Conservation (phyloP, 2,329 filamentous ascomycete species). For the Domatiomyces globalis region DNA sequence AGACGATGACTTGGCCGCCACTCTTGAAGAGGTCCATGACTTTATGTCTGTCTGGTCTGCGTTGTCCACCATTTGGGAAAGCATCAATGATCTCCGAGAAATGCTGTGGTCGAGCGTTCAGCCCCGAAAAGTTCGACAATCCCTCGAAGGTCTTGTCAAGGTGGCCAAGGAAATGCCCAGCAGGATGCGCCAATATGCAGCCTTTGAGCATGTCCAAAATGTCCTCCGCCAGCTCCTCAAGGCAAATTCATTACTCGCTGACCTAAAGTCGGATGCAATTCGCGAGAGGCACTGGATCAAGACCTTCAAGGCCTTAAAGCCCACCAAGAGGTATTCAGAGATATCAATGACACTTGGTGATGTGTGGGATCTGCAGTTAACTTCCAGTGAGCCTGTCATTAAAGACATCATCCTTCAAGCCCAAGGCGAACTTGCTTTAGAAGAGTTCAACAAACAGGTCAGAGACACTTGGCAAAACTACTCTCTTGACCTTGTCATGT, state of each 20-base stretch:
- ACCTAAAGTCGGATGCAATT: slow-evolving; percentile 92
- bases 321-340: slow-evolving; percentile 83
- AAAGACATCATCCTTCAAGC: slow-evolving; percentile 89
- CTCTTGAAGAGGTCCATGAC: slow-evolving; percentile 92
- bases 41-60: slow-evolving; percentile 98
- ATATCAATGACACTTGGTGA: slow-evolving; percentile 94
- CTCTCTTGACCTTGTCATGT: slow-evolving; percentile 82
- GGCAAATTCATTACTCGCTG: slow-evolving; percentile 72
- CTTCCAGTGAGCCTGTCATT: slow-evolving; percentile 73
- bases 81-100: slow-evolving; percentile 83
- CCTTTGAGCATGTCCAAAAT: slow-evolving; percentile 96
- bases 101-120: slow-evolving; percentile 91
- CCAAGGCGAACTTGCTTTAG: slow-evolving; percentile 93
- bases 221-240: slow-evolving; percentile 79
- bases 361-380: slow-evolving; percentile 92
- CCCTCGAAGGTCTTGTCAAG: slow-evolving; percentile 83
- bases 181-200: slow-evolving; percentile 96
- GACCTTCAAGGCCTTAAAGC: slow-evolving; percentile 91
- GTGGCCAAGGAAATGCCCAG: slow-evolving; percentile 99
- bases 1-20: slow-evolving; percentile 67
- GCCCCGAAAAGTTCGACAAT: slow-evolving; percentile 77
- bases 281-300: slow-evolving; percentile 94
- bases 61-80: slow-evolving; percentile 91
- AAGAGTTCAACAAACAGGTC: slow-evolving; percentile 93
- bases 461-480: slow-evolving; percentile 96